Base-by-base conservation (phyloP, 306 rosid genomes). In the Corylus heterophylla region DNA sequence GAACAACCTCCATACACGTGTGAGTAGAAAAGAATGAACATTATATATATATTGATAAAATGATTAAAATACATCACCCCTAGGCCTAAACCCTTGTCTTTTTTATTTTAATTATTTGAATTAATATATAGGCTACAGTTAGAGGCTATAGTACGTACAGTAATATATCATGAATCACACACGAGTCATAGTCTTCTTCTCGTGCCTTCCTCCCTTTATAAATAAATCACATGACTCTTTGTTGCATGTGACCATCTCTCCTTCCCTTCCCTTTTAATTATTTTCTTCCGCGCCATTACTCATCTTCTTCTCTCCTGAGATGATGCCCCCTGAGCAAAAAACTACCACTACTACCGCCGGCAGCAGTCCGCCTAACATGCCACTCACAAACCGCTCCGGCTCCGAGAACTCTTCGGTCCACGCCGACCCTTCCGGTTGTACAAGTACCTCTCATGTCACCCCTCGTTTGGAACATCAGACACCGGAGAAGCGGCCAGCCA, bases 321-420 rank as follows among this genome's bases (percentile, higher is more conserved):
- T 92, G 96, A 92, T 90, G 91, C 96, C 97, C 66, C 96, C 95
- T 18, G 90, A 86, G 86, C 97, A 90, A 82, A 93, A 92, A 84
- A 89, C 88, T 39, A 69, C 44, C 73, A 78, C 79, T 22, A 52
- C 80, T 22, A 52, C 80, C 47, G 37, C 35, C 61, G 51, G 31
- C 10, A 58, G 10, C 54, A 42, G 47, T 42, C 67, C 88, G 54
- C 81, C 90, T 8, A 85, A 81, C 54, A 83, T 51, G 42, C 85
- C 81, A 17, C 71, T 52, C 61, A 42, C 81, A 0, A 85, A 62
- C 74, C 80, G 95, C 50, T 12, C 87, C 8, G 89, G 95, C 50
- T 12, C 87, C 8, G 89, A 89, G 67, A 87, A 61, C 64, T 76
- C 82, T 56, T 86, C 78, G 27, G 87, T 81, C 55, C 90, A 86